Percentiles rank a stretch among this genome's conserved stretches.
Evolutionary conservation across 2,329 filamentous ascomycete genomes (phyloP).

Genomic region (Fusarium musae): DNA sequence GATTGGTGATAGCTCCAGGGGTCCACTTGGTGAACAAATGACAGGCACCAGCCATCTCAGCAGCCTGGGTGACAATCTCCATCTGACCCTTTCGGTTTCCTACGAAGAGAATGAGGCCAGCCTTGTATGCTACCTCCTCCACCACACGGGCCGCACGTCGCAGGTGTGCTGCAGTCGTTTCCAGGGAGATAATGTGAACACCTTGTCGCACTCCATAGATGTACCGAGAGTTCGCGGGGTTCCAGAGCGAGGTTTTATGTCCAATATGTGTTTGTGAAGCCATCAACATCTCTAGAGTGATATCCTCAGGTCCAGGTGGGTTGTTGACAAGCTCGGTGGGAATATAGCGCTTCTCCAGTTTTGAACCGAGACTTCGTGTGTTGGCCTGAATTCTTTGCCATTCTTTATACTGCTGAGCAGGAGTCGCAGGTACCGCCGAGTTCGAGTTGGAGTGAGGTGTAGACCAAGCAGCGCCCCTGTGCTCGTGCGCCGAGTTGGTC

Average conservation of each 20-base stretch:
- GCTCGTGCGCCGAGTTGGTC: constrained; percentile 50
- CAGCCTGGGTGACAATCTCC: constrained; percentile 82
- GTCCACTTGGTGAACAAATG: constrained; percentile 95
- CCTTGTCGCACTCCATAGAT: constrained; percentile 91
- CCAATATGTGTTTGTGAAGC: constrained; percentile 90
- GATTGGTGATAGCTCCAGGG: constrained; percentile 91
- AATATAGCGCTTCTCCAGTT: constrained; percentile 67
- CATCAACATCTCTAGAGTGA: constrained; percentile 91
- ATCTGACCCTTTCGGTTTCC: constrained; percentile 87
- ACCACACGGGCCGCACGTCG: constrained; percentile 94
- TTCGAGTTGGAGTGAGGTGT: constrained; percentile 46
- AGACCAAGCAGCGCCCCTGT: constrained; percentile 49
- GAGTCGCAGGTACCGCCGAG: constrained; percentile 51
- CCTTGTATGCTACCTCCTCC: constrained; percentile 83
- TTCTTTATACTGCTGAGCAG: constrained; percentile 53
- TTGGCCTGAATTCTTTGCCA: constrained; percentile 54
- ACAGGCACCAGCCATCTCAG: constrained; percentile 79
- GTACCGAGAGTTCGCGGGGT: constrained; percentile 92
- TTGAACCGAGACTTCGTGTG: constrained; percentile 61
- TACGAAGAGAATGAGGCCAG: constrained; percentile 89
- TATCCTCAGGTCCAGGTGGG: constrained; percentile 80
- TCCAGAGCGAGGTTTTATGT: constrained; percentile 91
- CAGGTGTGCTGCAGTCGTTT: constrained; percentile 87
- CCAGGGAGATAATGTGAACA: constrained; percentile 92
- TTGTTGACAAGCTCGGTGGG: constrained; percentile 74